A percentile compares a stretch with the other conserved stretches of the same genome.
phyloP scores from a whole-genome alignment of 2,329 filamentous ascomycete species.

The Apiospora saccharicola region DNA sequence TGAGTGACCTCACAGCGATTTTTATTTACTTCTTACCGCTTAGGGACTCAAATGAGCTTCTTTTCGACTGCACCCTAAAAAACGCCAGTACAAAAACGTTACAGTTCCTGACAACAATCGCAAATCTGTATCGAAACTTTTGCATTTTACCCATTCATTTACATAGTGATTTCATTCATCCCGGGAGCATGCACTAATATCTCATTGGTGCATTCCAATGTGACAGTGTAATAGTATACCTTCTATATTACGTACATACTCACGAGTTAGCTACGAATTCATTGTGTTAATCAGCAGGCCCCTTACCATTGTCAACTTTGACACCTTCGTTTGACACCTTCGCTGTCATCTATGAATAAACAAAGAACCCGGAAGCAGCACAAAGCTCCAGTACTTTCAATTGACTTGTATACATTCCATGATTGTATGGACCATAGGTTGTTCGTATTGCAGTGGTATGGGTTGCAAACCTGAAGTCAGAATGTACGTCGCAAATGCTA shows the following conservation, averaged over 20 bases:
- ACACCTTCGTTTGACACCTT: neutral
- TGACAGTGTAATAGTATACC: neutral
- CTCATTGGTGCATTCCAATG: neutral
- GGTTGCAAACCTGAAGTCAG: neutral
- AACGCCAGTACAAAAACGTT: neutral
- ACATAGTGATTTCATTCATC: neutral
- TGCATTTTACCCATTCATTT: neutral
- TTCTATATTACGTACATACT: neutral
- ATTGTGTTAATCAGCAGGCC: neutral
- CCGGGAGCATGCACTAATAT: neutral
- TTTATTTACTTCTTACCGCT: conserved; percentile 20
- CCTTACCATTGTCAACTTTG: neutral
- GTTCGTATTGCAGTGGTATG: neutral
- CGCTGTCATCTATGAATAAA: neutral
- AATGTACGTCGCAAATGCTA: neutral
- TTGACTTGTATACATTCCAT: neutral
- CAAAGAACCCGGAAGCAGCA: neutral
- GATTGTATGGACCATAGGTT: neutral
- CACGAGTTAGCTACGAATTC: neutral
- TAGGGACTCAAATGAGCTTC: neutral
- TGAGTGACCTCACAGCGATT: neutral
- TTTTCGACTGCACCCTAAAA: neutral
- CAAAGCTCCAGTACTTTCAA: neutral
- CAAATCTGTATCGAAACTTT: neutral
- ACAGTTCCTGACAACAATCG: neutral